These are phyloP conservation scores for Ilyonectria destructans DNA, from an alignment of 2,329 filamentous ascomycete species.

Conservation along the genomic window DNA sequence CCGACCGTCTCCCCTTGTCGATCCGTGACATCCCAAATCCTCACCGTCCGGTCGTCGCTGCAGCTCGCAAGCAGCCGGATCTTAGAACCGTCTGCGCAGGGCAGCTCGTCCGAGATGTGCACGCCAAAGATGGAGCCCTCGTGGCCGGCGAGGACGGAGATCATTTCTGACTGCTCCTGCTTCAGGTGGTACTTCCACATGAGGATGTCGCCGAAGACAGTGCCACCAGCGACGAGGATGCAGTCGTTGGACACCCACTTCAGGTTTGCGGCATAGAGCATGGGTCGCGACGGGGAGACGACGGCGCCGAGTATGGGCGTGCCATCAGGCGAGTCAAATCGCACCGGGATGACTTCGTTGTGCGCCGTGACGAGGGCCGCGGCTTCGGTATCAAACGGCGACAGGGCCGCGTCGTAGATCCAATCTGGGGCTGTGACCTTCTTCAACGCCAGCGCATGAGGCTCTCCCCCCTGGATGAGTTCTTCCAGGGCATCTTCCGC, in stretches of 20 bases:
- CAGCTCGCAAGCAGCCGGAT: conserved; percentile 87
- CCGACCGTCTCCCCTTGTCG: conserved; percentile 44
- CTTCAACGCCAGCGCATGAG: conserved; percentile 38
- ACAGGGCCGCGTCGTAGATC: conserved; percentile 79
- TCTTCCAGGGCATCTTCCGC: conserved; percentile 45
- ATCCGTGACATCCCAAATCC: conserved; percentile 87
- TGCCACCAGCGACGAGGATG: conserved; percentile 88
- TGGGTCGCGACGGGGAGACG: conserved; percentile 81
- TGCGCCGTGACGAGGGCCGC: conserved; percentile 86
- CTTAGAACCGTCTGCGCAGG: conserved; percentile 54
- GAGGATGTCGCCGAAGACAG: conserved; percentile 94
- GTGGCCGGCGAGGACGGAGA: conserved; percentile 77
- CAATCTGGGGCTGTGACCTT: conserved; percentile 77
- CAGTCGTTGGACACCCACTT: conserved; percentile 71
- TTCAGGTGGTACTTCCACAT: conserved; percentile 82
- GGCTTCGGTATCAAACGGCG: conserved; percentile 58
- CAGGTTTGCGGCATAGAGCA: conserved; percentile 89
- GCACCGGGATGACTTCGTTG: conserved; percentile 80
- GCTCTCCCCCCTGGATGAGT: conserved; percentile 40
- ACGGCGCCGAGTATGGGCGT: conserved; percentile 64
- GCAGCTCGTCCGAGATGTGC: conserved; percentile 75
- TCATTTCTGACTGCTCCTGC: conserved; percentile 55
- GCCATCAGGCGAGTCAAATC: conserved; percentile 48
- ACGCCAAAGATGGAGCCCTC: conserved; percentile 97
- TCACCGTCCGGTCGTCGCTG: conserved; percentile 93